These are phyloP conservation scores for Capronia americana DNA, from an alignment of 2,329 filamentous ascomycete species.

Conservation along the genomic window DNA sequence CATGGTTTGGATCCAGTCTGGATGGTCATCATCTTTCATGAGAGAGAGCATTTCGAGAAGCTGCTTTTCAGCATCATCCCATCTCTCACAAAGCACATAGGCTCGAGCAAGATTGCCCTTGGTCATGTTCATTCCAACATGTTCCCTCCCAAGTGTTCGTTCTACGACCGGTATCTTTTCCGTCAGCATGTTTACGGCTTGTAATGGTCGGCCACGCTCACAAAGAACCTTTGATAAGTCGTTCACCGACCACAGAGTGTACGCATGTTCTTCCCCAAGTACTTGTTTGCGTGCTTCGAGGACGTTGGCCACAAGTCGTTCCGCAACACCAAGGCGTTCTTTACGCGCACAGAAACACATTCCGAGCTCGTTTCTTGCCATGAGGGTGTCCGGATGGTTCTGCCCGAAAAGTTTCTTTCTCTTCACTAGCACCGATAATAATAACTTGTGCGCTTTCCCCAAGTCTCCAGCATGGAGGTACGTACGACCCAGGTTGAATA, in stretches of 20 bases:
- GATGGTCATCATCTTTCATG: slow-evolving; percentile 33
- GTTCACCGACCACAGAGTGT: slow-evolving; percentile 38
- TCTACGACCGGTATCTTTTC: slow-evolving; percentile 35
- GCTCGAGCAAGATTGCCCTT: slow-evolving; percentile 42
- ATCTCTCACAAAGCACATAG: slow-evolving; percentile 34
- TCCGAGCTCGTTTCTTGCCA: slow-evolving; percentile 27
- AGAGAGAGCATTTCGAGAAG: slow-evolving; percentile 26
- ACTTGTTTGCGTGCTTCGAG: slow-evolving; percentile 27
- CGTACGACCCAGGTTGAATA: slow-evolving; percentile 36
- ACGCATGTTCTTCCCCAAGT: slow-evolving; percentile 38
- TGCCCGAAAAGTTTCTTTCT: slow-evolving; percentile 26
- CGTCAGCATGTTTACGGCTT: slow-evolving; percentile 64
- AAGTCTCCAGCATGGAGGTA: slow-evolving; percentile 33
- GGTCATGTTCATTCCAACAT: slow-evolving; percentile 42
- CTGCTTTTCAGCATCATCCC: slow-evolving; percentile 35
- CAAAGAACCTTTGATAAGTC: slow-evolving; percentile 35
- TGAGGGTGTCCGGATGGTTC: slow-evolving; percentile 33
- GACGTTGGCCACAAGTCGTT: slow-evolving; percentile 34
- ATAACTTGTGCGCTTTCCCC: slow-evolving; percentile 28
- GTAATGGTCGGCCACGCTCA: slow-evolving; percentile 61
- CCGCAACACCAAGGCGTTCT: slow-evolving; percentile 28
- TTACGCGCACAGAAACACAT: slow-evolving; percentile 33
- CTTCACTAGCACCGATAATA: slow-evolving; percentile 31
- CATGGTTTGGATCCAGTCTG: slow-evolving; percentile 38
- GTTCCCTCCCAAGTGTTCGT: slow-evolving; percentile 38